Evolutionary conservation across 2,329 filamentous ascomycete genomes (phyloP), one percentile per base, ranked within the genome.

Genomic region (Amylocarpus encephaloides): DNA sequence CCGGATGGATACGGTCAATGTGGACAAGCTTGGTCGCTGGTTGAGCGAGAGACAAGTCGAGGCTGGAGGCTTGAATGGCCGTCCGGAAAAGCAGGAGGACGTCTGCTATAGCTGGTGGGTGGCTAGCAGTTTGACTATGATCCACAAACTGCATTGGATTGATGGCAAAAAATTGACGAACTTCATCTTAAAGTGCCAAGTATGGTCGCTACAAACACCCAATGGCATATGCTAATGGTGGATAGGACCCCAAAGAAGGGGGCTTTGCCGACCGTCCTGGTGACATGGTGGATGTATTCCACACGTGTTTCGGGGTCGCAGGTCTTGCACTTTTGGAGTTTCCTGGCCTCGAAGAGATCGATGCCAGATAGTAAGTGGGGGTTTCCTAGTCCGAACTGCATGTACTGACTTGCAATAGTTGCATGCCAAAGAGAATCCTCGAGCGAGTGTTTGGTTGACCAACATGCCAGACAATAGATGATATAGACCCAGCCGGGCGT

Each of bases 31-130:
- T 4, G 91, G 84, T 15, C 80, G 82, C 43, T 98, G 93, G 93
- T 75, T 98, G 48, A 95, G 90, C 68, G 93, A 98, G 70, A 80
- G 93, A 55, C 93, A 98, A 67, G 75, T 95, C 26, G 79, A 88
- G 9, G 85, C 84, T 43, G 93, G 93, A 29, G 93, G 93, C 0
- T 73, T 98, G 45, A 98, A 98, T 66, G 93, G 93, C 2, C 79
- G 93, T 43, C 93, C 93, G 0, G 93, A 97, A 71, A 98, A 98
- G 73, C 73, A 87, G 55, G 92, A 95, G 66, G 93, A 98, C 67
- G 92, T 95, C 12, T 98, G 93, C 72, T 98, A 98, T 71, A 95
- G 89, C 67, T 98, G 93, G 93, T 98, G 93, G 93, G 93, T 97
- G 40, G 73, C 92, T 64, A 92, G 88, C 65, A 95, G 91, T 66